Evolutionary conservation across 2,329 filamentous ascomycete species (phyloP), one percentile per base, ranked within the genome.

Genomic region (Rutstroemia sp.): DNA sequence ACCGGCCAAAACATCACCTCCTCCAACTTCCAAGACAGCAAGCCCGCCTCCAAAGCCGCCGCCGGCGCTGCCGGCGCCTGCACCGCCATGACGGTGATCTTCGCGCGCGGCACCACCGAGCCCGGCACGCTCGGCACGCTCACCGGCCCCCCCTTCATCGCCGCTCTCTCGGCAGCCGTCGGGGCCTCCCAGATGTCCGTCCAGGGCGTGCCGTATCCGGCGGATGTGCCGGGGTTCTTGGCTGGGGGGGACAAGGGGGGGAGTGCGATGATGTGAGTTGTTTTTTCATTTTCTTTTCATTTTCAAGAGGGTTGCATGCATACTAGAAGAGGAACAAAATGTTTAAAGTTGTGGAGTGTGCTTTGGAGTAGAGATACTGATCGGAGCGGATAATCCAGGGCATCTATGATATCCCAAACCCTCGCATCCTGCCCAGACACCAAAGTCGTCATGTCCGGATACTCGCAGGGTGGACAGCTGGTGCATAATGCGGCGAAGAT

Each of bases 201-300:
- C 9, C 79, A 81, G 66, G 80, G 79, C 47, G 76, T 82, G 21
- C 68, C 75, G 19, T 83, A 82, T 62, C 70, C 74, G 1, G 79
- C 79, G 5, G 67, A 71, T 54, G 57, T 74, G 12, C 56, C 60
- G 1, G 78, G 78, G 0, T 79, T 78, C 60, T 65, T 78, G 3
- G 68, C 67, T 10, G 74, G 76, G 6, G 78, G 78, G 1, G 76
- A 77, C 57, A 58, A 62, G 5, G 65, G 53, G 4, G 78, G 77
- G 4, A 74, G 73, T 54, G 62, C 63, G 39, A 70, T 66, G 55
- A 78, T 80, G 75, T 48, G 34, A 18, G 25, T 30, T 30, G 8
- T 1, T 10, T 9, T 6, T 30, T 9, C 4, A 9, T 30, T 10
- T 30, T 30, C 4, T 30, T 3, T 27, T 27, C 8, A 6, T 6